A percentile compares a stretch with the other conserved stretches of the same genome.
Evolutionary conservation across 2,329 filamentous ascomycete genomes (phyloP).

Genomic region (Monosporascus sp.): DNA sequence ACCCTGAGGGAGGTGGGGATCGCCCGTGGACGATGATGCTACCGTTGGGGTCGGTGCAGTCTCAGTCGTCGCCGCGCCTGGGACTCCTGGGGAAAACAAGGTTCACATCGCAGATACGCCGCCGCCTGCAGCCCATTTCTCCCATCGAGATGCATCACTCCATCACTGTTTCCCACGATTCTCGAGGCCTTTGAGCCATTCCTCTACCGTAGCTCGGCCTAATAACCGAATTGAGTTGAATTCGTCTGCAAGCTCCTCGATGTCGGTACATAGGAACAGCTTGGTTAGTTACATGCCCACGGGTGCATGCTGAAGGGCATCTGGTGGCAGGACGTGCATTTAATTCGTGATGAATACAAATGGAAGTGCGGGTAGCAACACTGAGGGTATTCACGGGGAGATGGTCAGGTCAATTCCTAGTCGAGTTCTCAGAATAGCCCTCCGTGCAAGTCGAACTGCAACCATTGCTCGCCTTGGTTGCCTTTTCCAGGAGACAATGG

Average conservation of each 20-base stretch:
- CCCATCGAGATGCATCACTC: conserved; percentile 63
- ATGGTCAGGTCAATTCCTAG: conserved; percentile 69
- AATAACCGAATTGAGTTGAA: conserved; percentile 60
- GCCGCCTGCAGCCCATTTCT: conserved; percentile 60
- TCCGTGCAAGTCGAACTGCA: conserved; percentile 4
- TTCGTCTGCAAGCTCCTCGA: conserved; percentile 57
- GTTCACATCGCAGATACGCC: conserved; percentile 34
- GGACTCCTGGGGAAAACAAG: conserved; percentile 11
- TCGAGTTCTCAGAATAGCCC: conserved; percentile 13
- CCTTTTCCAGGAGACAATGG: conserved; percentile 54
- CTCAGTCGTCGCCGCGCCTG: not conserved
- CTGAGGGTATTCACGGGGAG: conserved; percentile 53
- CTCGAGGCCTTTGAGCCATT: conserved; percentile 74
- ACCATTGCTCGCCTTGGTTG: conserved; percentile 56
- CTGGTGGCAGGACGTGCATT: conserved; percentile 53
- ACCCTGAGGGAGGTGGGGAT: not conserved
- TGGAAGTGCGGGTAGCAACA: conserved; percentile 63
- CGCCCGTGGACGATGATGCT: conserved; percentile 1
- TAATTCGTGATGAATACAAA: conserved; percentile 61
- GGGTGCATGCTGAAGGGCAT: conserved; percentile 47
- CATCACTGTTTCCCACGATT: conserved; percentile 55
- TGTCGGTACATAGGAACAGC: conserved; percentile 57
- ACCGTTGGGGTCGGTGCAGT: not conserved
- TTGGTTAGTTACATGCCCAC: conserved; percentile 53
- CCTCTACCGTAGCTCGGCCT: conserved; percentile 63